Evolutionary conservation across 805 yeast genomes (phyloP), one percentile per base, ranked within the genome.

Genomic region (Ogataea degrootiae): DNA sequence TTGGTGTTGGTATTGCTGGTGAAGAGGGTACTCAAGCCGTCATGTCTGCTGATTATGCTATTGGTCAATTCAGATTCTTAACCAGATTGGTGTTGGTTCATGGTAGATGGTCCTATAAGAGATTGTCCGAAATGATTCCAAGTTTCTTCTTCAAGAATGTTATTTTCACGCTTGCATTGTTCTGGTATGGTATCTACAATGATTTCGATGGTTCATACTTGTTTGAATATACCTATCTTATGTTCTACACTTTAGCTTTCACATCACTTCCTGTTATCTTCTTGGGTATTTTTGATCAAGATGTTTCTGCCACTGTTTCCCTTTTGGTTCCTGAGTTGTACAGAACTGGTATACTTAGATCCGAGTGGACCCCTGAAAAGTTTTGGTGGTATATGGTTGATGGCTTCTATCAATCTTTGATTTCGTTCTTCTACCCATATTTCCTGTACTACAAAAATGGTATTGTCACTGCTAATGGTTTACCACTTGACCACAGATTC

Each of bases 11-110:
- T 69, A 87, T 87, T 61, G 91, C 91, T 3, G 96, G 96, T 68
- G 94, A 87, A 70, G 96, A 87, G 71, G 96, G 96, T 61, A 72
- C 94, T 51, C 94, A 86, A 66, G 94, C 94, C 17, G 94, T 79
- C 5, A 87, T 87, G 95, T 83, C 90, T 23, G 83, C 92, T 1
- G 96, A 87, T 69, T 87, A 85, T 66, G 96, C 92, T 19, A 69
- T 87, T 59, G 94, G 92, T 22, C 96, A 87, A 63, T 87, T 87
- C 66, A 76, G 94, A 59, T 87, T 75, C 58, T 65, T 87, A 51
- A 73, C 84, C 0, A 76, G 87, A 55, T 69, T 87, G 51, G 67
- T 87, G 9, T 65, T 87, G 43, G 87, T 83, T 29, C 96, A 87
- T 66, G 96, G 96, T 33, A 74, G 94, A 66, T 87, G 96, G 96